Evolutionary conservation across 306 rosid genomes (phyloP), one percentile per base, ranked within the genome.

Genomic region (Cucumis cinereus): DNA sequence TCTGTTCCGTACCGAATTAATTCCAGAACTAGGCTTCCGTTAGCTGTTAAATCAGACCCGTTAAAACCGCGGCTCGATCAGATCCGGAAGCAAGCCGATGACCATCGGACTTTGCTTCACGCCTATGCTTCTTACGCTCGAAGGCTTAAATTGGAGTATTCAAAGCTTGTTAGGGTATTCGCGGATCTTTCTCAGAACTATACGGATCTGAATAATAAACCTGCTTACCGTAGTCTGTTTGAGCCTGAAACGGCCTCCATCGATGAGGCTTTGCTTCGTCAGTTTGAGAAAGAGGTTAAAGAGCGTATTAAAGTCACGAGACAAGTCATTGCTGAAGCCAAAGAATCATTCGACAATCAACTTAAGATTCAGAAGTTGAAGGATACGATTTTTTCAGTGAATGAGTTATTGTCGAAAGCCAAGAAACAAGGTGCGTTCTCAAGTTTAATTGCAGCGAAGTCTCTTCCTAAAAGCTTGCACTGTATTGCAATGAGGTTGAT

Each of bases 381-480:
- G 89, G 98, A 93, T 41, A 93, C 96, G 0, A 93, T 93, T 82
- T 93, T 93, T 30, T 86, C 90, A 3, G 93, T 89, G 82, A 93
- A 93, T 69, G 98, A 93, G 85, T 90, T 88, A 64, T 63, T 93
- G 77, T 88, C 93, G 3, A 91, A 89, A 84, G 96, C 96, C 0
- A 93, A 93, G 89, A 93, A 91, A 89, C 97, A 93, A 79, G 97
- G 98, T 9, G 97, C 98, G 79, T 93, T 93, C 87, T 91, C 97
- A 0, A 93, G 96, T 75, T 83, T 91, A 82, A 91, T 93, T 38
- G 98, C 98, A 0, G 98, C 98, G 2, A 93, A 93, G 23, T 70
- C 75, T 6, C 75, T 70, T 70, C 75, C 75, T 2, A 70, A 70
- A 70, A 70, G 75, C 41, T 45, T 70, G 75, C 75, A 70, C 23